Base-by-base conservation (phyloP, 371 early-diverging fungal genomes). In the Mortierella sp. region DNA sequence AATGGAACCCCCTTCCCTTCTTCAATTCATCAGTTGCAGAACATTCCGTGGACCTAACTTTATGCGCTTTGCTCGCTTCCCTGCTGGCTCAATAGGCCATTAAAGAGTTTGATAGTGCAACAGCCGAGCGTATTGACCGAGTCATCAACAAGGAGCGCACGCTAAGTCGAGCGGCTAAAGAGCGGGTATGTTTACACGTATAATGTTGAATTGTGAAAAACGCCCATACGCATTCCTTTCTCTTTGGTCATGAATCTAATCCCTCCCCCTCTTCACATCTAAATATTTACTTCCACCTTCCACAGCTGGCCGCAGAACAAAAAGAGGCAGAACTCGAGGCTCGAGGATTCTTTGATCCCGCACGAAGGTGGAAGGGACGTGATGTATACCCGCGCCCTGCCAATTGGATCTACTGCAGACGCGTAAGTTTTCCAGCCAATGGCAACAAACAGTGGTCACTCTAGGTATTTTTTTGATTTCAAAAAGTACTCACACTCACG, bases 361-460 rank as follows among this genome's bases (percentile, higher is more conserved):
- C 63, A 29, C 72, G 66, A 47, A 72, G 77, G 16, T 72, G 77
- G 77, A 77, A 77, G 30, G 77, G 77, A 18, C 77, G 77, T 50
- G 77, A 77, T 58, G 77, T 72, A 14, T 77, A 77, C 25, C 77
- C 77, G 18, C 51, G 77, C 23, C 77, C 77, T 15, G 56, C 68
- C 16, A 77, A 77, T 51, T 77, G 77, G 77, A 72, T 77, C 43
- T 77, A 72, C 56, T 77, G 72, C 56, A 64, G 77, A 28, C 60
- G 66, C n/a, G 77, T 77, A 68, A 72, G 72, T 68, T 1, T 60
- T n/a, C n/a, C 9, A 25, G 26, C 0, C 4, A 37, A 3, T 37
- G 37, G 3, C 37, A 37, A 37, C 37, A 4, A 9, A 2, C 50
- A 12, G 12, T 16, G 46, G 16, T 37, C 37, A 3, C 37, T 37